These are phyloP conservation scores for Aspergillus sp. DNA, from an alignment of 2,329 filamentous ascomycete genomes.

Conservation along the genomic window DNA sequence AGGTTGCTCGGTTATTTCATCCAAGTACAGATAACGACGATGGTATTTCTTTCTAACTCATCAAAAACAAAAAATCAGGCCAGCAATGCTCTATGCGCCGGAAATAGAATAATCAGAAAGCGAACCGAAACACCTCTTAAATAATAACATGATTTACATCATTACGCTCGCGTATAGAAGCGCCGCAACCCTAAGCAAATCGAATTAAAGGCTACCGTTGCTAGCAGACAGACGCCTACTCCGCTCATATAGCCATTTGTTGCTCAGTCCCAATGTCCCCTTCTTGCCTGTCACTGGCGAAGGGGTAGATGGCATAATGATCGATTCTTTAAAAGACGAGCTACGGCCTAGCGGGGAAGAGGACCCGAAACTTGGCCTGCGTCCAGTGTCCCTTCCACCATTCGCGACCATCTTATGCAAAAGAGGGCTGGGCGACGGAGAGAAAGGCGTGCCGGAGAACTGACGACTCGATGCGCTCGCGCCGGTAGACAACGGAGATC, in stretches of 20 bases:
- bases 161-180: constrained; percentile 12
- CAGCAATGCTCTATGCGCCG: constrained; percentile 14
- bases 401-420: constrained; percentile 69
- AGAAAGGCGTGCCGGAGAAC: constrained; percentile 56
- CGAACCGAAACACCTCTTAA: constrained; percentile 14
- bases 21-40: too few species aligned
- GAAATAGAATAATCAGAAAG: constrained; percentile 4
- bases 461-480: constrained; percentile 40
- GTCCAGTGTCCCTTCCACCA: constrained; percentile 43
- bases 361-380: constrained; percentile 59
- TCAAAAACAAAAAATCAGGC: background rate
- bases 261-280: constrained; percentile 79
- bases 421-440: constrained; percentile 60
- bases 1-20: background rate
- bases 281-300: constrained; percentile 69
- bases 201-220: constrained; percentile 39
- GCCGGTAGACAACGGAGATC: constrained; percentile 45
- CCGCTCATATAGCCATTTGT: constrained; percentile 93
- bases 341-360: constrained; percentile 48
- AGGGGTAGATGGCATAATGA: constrained; percentile 61
- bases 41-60: background rate
- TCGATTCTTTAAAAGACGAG: constrained; percentile 38
- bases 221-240: constrained; percentile 53
- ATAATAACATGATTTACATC: constrained; percentile 16
- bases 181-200: constrained; percentile 14